These are phyloP conservation scores for Panicum hallii DNA, from an alignment of 202 grass and related monocot genomes.

Conservation along the genomic window DNA sequence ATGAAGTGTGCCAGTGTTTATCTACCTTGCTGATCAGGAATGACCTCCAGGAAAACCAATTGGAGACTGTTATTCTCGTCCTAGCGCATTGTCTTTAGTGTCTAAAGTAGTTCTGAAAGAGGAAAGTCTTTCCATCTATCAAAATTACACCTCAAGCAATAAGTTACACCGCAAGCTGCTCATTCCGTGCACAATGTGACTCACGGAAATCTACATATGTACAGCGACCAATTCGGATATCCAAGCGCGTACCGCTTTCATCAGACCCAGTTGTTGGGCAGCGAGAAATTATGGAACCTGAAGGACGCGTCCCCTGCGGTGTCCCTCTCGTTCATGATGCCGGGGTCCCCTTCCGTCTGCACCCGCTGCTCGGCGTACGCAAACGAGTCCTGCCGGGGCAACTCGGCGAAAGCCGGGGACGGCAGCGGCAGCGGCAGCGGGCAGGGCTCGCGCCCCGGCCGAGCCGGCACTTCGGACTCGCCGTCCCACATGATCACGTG, in stretches of 20 bases:
- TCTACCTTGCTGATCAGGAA: not conserved
- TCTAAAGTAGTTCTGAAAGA: slow-evolving; percentile 15
- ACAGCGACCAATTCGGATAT: slow-evolving; percentile 4
- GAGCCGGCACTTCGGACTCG: slow-evolving; percentile 7
- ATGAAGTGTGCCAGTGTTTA: not conserved
- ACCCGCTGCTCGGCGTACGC: slow-evolving; percentile 32
- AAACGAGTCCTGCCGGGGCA: slow-evolving; percentile 63
- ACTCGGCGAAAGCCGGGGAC: slow-evolving; percentile 49
- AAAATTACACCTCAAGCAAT: slow-evolving; percentile 42
- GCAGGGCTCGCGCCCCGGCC: slow-evolving; percentile 24
- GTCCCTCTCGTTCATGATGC: slow-evolving; percentile 65
- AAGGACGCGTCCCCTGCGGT: slow-evolving; percentile 77
- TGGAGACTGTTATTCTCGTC: not conserved
- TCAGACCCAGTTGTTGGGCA: slow-evolving; percentile 90
- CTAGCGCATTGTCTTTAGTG: not conserved
- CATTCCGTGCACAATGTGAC: slow-evolving; percentile 21
- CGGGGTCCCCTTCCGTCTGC: slow-evolving; percentile 28
- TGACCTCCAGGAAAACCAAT: not conserved
- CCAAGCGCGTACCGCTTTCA: not conserved
- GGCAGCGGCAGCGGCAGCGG: slow-evolving; percentile 32
- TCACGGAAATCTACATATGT: slow-evolving; percentile 33
- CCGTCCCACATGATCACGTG: slow-evolving; percentile 88
- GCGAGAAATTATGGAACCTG: slow-evolving; percentile 83
- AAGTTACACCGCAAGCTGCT: slow-evolving; percentile 26
- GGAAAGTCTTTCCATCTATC: not conserved